Conservation (phyloP, 441 rosid species). For the Pelargonium australe region DNA sequence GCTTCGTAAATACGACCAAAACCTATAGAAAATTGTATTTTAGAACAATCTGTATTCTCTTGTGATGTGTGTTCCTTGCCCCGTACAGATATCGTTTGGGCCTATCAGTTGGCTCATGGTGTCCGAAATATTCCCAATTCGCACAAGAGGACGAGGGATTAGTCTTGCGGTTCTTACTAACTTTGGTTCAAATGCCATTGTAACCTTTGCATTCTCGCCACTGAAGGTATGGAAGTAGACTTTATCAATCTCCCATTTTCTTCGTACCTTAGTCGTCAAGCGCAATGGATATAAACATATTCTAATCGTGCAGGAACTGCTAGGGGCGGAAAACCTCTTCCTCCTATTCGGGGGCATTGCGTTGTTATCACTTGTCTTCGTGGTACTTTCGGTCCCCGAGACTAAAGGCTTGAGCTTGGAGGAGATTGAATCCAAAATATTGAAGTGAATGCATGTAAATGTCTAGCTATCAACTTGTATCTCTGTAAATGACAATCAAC, state of each 20-base stretch:
- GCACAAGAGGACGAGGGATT: conserved; percentile 73
- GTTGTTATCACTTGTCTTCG: conserved; percentile 54
- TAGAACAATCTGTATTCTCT: background rate
- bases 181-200: conserved; percentile 92
- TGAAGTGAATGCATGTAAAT: conserved; percentile 37
- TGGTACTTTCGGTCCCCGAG: conserved; percentile 63
- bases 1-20: too few relatives aligned
- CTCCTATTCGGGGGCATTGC: conserved; percentile 82
- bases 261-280: background rate
- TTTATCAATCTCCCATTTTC: background rate
- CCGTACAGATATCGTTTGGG: conserved; percentile 67
- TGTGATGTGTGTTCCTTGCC: conserved; percentile 8
- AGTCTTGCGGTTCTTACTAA: conserved; percentile 94
- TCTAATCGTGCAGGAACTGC: conserved; percentile 56
- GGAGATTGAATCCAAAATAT: conserved; percentile 79
- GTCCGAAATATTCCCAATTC: conserved; percentile 87
- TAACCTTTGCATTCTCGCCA: conserved; percentile 91
- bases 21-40: too few relatives aligned
- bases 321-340: conserved; percentile 87
- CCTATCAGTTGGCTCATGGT: conserved; percentile 99
- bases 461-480: background rate
- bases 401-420: conserved; percentile 96
- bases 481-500: background rate
- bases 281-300: conserved; percentile 4
- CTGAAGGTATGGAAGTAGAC: conserved; percentile 50